Percentiles rank a stretch among this genome's conserved stretches.
phyloP scores from a whole-genome alignment of 1,139 yeast genomes.

The Pichia sp. region DNA sequence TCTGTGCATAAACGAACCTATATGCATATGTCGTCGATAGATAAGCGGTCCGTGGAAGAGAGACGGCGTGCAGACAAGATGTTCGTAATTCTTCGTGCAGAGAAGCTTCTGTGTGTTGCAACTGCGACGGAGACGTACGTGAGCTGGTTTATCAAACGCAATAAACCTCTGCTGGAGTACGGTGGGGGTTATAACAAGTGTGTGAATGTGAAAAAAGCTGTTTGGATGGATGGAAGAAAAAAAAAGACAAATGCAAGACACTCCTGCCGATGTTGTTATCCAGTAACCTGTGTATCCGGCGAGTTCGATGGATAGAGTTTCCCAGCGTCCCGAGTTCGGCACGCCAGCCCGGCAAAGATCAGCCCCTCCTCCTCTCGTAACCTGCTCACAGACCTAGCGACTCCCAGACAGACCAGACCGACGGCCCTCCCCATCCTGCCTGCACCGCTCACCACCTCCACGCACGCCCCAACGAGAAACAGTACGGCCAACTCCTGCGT shows the following conservation, averaged over 20 bases:
- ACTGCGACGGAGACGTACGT: background rate
- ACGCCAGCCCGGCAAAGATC: background rate
- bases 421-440: background rate
- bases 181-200: background rate
- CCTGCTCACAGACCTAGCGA: background rate
- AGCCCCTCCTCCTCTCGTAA: background rate
- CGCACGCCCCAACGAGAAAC: background rate
- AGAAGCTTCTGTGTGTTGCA: background rate
- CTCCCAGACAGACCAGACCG: background rate
- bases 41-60: background rate
- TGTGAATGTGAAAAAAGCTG: background rate
- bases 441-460: background rate
- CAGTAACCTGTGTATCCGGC: background rate
- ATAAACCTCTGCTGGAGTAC: background rate
- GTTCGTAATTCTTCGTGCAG: background rate
- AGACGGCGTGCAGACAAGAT: background rate
- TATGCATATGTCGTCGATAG: background rate
- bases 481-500: background rate
- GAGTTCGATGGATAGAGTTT: background rate
- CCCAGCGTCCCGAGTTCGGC: background rate
- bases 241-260: background rate
- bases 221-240: background rate
- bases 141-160: background rate
- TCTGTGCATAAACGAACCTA: background rate
- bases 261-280: background rate